Conservation (phyloP, 2,329 filamentous ascomycete species). For the Aspergillus fumigatiaffinis region DNA sequence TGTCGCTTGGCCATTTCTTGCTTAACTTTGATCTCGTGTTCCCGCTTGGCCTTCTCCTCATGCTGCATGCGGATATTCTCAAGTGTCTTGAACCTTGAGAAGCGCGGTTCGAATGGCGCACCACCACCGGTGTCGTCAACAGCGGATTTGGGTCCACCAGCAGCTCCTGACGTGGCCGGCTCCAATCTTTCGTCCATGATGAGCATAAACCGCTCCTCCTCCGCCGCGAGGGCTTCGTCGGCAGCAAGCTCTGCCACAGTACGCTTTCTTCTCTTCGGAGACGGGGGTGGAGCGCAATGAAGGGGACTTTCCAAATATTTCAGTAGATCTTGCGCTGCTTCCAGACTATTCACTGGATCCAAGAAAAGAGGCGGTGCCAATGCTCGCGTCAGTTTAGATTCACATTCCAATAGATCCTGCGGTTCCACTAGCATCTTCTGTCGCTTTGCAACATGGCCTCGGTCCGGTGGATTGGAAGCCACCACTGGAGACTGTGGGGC, state of each 20-base stretch:
- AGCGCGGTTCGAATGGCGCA: slow-evolving; percentile 76
- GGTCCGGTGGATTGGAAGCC: slow-evolving; percentile 57
- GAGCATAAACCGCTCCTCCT: slow-evolving; percentile 88
- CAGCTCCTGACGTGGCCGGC: slow-evolving; percentile 55
- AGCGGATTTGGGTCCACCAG: slow-evolving; percentile 56
- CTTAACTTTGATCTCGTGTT: slow-evolving; percentile 46
- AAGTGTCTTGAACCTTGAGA: slow-evolving; percentile 88
- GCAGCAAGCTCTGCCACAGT: slow-evolving; percentile 93
- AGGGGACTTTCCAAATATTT: slow-evolving; percentile 71
- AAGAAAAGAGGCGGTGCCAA: slow-evolving; percentile 73
- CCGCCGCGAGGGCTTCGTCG: slow-evolving; percentile 86
- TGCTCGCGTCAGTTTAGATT: slow-evolving; percentile 69
- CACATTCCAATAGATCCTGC: slow-evolving; percentile 67
- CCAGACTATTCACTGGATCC: slow-evolving; percentile 66
- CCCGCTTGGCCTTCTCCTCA: slow-evolving; percentile 60
- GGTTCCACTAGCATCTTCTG: slow-evolving; percentile 76
- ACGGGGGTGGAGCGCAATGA: slow-evolving; percentile 70
- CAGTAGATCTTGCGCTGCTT: slow-evolving; percentile 68
- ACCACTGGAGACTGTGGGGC: slow-evolving; percentile 66
- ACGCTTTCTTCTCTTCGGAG: slow-evolving; percentile 84
- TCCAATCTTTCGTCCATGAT: slow-evolving; percentile 80
- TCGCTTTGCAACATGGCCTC: slow-evolving; percentile 57
- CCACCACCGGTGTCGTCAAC: slow-evolving; percentile 68
- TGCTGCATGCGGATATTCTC: slow-evolving; percentile 77
- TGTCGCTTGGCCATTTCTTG: slow-evolving; percentile 48